Evolutionary conservation across 805 yeast genomes (phyloP), one percentile per base, ranked within the genome.

Genomic region (Candida pseudofarinosa): DNA sequence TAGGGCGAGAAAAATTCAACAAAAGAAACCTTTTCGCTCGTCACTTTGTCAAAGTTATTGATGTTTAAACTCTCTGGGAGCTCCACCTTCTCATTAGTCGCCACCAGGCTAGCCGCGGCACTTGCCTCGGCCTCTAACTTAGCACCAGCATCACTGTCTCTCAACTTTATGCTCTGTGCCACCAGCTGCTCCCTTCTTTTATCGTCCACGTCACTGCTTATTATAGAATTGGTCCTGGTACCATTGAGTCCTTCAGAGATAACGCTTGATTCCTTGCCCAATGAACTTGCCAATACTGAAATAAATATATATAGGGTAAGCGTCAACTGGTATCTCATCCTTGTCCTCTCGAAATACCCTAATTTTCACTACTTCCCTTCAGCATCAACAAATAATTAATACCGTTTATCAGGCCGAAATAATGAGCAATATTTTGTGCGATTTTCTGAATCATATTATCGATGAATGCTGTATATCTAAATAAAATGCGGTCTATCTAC

Each of bases 1-100:
- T 83, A 83, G 0, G 99, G 99, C 26, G 96, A 88, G 59, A 65
- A 93, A 63, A 88, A 90, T 64, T 91, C 97, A 28, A 91, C 82
- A 55, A 91, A 73, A 54, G 89, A 83, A 16, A 81, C 64, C 2
- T 84, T 84, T 7, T 71, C 63, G 15, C 68, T 56, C n/a, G 79
- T 56, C 31, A 67, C 64, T 10, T 59, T 46, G 41, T 78, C 80
- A 55, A 85, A 88, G 16, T 67, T 71, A 1, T 63, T 72, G 3
- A 58, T 50, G 0, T 73, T 78, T 37, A 88, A 59, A 1, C 73
- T 69, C 2, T 63, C 71, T 0, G 93, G 93, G 13, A 77, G 47
- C 18, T 43, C 40, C 28, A 3, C 51, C 47, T 2, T 46, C 53
- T 18, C 33, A 4, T 2, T 42, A 3, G 38, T 17, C 4, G 34